Evolutionary conservation across 352 stramenopile genomes (phyloP), one percentile per base, ranked within the genome.

Genomic region (Globisporangium canariense): DNA sequence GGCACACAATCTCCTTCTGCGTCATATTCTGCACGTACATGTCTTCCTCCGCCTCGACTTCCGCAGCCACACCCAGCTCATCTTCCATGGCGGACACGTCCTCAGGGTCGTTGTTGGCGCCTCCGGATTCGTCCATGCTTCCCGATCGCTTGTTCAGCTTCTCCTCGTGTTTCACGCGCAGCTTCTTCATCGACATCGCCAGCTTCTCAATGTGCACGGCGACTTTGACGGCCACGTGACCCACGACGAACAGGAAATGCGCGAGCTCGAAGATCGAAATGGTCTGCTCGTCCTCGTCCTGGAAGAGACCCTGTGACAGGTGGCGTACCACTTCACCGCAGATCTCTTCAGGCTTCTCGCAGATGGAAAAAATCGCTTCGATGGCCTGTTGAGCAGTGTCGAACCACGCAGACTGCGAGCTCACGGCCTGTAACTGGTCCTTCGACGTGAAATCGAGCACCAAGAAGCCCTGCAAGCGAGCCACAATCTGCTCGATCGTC

Each of bases 231-330:
- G 95, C 89, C 52, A 97, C 91, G 60, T 99, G 94, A 10, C 97
- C 97, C 38, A 98, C 70, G 9, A 98, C 85, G 70, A 99, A 98
- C 50, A 99, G 89, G 64, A 99, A 98, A 60, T 97, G 83, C 5
- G 93, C 87, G 22, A 99, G 76, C 73, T 87, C 83, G 30, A 84
- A 75, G 5, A 74, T 69, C 7, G 76, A 81, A n/a, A 84, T 69
- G 63, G 94, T 86, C 11, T 89, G 84, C 55, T 77, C 77, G 3
- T 43, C 40, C 30, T 84, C 77, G 34, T 79, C 80, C 45, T 86
- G 71, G 55, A 93, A 94, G 14, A 93, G 64, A 11, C 76, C 73
- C 40, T 80, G 67, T 2, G 78, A 83, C 28, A 91, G 64, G 43
- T 86, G 78, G 41, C 88, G 82, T 58, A 94, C 83, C 13, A 96